Base-by-base conservation (phyloP, 257 asterid genomes). In the Paraleonurus japonicus region DNA sequence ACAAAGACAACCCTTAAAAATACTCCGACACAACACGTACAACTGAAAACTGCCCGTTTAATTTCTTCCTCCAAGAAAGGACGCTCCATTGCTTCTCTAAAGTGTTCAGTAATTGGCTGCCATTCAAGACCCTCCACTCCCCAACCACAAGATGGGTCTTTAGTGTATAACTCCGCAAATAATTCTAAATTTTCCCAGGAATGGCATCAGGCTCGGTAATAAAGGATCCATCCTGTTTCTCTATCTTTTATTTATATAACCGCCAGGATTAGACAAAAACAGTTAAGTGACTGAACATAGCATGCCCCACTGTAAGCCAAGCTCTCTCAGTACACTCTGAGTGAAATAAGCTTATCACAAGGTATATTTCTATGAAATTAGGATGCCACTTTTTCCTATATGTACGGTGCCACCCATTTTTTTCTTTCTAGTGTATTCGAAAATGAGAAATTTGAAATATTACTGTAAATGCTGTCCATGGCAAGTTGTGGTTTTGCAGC, bases 361-460 rank as follows among this genome's bases (percentile, higher is more conserved):
- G 35, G 35, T 9, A 39, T 39, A 57, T 64, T 11, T 28, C 23
- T 67, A 54, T 58, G 76, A 47, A 39, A 51, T 19, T 41, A 32
- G 63, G 78, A 54, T 65, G 48, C 10, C 24, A 65, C 41, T 50
- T 63, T 69, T 71, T 33, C 45, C 22, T 32, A 11, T 57, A 35
- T 58, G 54, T 43, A 37, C 53, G 33, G 16, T 69, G 7, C 54
- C 24, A 15, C 65, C 6, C 61, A n/a, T 20, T 43, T 45, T 57
- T 61, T 27, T 45, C 26, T 69, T 26, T 26, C 11, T 13, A 0
- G 4, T 55, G 22, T 22, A 65, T 69, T 61, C 62, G 4, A 48
- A 70, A 50, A 27, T 10, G 39, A 61, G 61, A 9, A 54, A 35
- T 10, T 51, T 43, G 69, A 30, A 27, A 16, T 35, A 33, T 22